Evolutionary conservation across 169 alveolate genomes (phyloP).

Genomic region (Theileria parva): DNA sequence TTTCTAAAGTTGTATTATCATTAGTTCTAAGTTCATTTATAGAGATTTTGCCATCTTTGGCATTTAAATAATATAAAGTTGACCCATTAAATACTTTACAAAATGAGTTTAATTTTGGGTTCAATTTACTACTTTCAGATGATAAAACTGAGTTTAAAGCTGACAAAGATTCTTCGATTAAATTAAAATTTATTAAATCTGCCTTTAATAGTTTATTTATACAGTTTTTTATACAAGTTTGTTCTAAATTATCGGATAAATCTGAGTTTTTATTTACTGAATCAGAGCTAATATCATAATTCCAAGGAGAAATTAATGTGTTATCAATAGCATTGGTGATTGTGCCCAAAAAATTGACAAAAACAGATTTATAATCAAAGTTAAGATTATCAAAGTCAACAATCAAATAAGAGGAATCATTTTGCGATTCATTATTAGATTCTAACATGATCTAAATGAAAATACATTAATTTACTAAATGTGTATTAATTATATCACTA

Average conservation of each 20-base stretch:
- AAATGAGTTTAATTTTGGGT: constrained; percentile 2
- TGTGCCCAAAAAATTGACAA: constrained; percentile 40
- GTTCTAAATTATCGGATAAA: too few relatives aligned
- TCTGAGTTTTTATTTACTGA: too few relatives aligned
- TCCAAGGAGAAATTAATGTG: constrained; percentile 50
- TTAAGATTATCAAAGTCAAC: constrained; percentile 35
- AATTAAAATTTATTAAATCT: too few relatives aligned
- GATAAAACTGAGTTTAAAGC: too few relatives aligned
- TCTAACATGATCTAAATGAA: background rate
- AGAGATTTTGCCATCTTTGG: background rate
- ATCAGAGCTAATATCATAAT: background rate
- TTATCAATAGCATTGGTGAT: constrained; percentile 36
- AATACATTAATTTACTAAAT: background rate
- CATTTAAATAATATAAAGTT: background rate
- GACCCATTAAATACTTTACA: constrained; percentile 15
- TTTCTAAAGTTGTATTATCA: background rate
- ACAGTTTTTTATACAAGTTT: too few relatives aligned
- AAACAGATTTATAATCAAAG: constrained; percentile 16
- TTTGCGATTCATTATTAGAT: background rate
- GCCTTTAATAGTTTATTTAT: too few relatives aligned
- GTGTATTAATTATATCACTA: background rate
- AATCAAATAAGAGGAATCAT: background rate
- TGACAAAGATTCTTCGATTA: too few relatives aligned
- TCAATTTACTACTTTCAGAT: too few relatives aligned
- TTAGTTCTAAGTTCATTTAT: background rate